These are phyloP conservation scores for Polyrhizophydium stewartii DNA, from an alignment of 371 early-diverging fungal genomes.

Conservation along the genomic window DNA sequence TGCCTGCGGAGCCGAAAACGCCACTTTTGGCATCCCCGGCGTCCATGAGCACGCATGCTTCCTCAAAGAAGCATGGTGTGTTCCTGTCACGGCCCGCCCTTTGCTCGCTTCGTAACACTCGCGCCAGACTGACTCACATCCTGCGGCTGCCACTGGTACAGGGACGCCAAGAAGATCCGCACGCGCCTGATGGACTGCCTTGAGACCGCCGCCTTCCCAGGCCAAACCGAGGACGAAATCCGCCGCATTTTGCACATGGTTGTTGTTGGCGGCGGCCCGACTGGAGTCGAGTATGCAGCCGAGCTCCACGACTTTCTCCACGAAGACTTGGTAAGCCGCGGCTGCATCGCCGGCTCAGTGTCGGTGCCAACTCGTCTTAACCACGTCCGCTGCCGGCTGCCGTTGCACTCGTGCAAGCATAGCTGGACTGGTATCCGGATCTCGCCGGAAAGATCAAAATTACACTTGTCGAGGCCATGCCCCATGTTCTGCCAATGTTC, in stretches of 20 bases:
- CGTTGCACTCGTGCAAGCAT: neutral
- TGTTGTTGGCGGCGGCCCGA: slow-evolving; percentile 96
- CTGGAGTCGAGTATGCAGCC: slow-evolving; percentile 93
- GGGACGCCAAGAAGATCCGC: slow-evolving; percentile 89
- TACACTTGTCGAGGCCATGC: slow-evolving; percentile 81
- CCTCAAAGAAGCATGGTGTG: slow-evolving; percentile 63
- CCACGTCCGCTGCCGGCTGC: neutral
- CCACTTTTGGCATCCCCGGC: slow-evolving; percentile 77
- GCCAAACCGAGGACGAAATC: slow-evolving; percentile 74
- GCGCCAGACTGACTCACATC: no score
- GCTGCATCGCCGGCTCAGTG: neutral
- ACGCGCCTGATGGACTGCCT: slow-evolving; percentile 81
- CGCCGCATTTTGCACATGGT: slow-evolving; percentile 89
- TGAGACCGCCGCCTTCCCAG: slow-evolving; percentile 83
- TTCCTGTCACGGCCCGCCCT: neutral
- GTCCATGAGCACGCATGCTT: slow-evolving; percentile 72
- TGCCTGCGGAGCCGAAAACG: slow-evolving; percentile 83
- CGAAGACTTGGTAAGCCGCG: slow-evolving; percentile 59
- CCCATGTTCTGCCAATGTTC: slow-evolving; percentile 85
- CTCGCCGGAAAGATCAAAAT: slow-evolving; percentile 78
- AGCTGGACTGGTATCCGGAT: slow-evolving; percentile 73
- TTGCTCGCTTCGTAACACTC: no score
- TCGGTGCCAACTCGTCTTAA: no score
- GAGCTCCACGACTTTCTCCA: slow-evolving; percentile 89
- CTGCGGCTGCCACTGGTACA: slow-evolving; percentile 18